phyloP scores from a whole-genome alignment of 164 flowering plant species.

The Stephania yunnanensis region DNA sequence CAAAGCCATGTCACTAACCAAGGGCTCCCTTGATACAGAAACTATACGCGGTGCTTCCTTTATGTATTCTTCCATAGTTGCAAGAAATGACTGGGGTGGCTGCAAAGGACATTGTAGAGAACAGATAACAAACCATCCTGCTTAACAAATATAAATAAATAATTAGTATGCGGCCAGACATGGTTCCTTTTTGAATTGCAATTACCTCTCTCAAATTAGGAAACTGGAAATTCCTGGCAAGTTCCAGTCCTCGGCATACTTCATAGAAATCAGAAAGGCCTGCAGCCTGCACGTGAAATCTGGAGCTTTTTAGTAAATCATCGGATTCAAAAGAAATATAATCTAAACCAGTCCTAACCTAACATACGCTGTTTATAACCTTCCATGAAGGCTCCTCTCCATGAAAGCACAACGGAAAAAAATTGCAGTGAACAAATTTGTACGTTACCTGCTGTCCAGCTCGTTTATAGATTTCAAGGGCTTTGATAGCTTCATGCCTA shows the following conservation, averaged over 20 bases:
- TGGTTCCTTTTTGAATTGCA: background rate
- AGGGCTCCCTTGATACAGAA: slow-evolving; percentile 55
- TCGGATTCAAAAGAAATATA: background rate
- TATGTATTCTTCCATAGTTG: slow-evolving; percentile 98
- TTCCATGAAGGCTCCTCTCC: background rate
- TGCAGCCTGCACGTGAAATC: slow-evolving; percentile 56
- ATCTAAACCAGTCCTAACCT: background rate
- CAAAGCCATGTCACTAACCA: slow-evolving; percentile 49
- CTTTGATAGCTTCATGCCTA: slow-evolving; percentile 93
- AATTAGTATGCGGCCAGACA: background rate
- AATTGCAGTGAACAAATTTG: background rate
- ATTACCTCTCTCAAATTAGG: slow-evolving; percentile 86
- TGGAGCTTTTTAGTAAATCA: slow-evolving; percentile 7
- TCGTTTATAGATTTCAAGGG: slow-evolving; percentile 88
- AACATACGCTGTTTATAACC: background rate
- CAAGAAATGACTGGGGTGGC: slow-evolving; percentile 97
- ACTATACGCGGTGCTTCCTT: slow-evolving; percentile 94
- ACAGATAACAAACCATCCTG: background rate
- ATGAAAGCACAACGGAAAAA: background rate
- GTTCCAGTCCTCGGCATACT: slow-evolving; percentile 87
- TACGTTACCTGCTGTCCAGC: slow-evolving; percentile 90
- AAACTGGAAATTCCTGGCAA: slow-evolving; percentile 98
- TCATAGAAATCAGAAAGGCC: slow-evolving; percentile 92
- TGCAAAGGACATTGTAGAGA: slow-evolving; percentile 27
- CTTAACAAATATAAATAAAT: background rate